Percentiles rank a stretch among this genome's conserved stretches.
Evolutionary conservation across 768 basidiomycete genomes (phyloP).

Genomic region (Pholiota microspora): DNA sequence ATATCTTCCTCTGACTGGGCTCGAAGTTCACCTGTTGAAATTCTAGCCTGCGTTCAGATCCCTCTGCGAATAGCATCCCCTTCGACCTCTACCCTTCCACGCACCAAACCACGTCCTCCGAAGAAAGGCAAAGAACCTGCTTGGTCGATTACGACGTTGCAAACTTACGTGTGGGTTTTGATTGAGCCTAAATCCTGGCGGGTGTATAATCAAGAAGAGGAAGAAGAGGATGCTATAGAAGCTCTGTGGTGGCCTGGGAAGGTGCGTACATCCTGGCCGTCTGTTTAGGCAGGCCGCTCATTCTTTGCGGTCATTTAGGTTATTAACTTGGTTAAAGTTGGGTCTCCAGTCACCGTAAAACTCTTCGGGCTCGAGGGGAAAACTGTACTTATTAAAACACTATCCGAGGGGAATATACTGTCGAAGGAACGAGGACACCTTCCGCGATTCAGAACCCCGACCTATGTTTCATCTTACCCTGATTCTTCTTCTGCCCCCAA

Average conservation of each 20-base stretch:
- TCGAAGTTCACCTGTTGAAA: not conserved
- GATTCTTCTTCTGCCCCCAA: constrained; percentile 26
- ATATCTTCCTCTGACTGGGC: not conserved
- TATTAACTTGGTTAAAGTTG: constrained; percentile 9
- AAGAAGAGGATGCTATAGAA: constrained; percentile 18
- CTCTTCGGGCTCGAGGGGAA: constrained; percentile 24
- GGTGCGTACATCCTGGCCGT: constrained; percentile 37
- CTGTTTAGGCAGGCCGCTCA: not conserved
- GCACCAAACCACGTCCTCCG: not conserved
- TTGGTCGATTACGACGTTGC: not conserved
- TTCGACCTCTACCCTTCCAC: not conserved
- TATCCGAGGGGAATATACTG: constrained; percentile 39
- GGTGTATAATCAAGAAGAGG: constrained; percentile 29
- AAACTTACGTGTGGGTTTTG: constrained; percentile 51
- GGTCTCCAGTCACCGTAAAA: constrained; percentile 22
- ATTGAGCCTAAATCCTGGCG: constrained; percentile 37
- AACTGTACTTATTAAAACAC: constrained; percentile 30
- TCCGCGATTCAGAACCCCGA: constrained; percentile 43
- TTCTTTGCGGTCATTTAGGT: constrained; percentile 13
- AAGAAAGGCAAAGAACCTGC: not conserved
- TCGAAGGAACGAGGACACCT: constrained; percentile 25
- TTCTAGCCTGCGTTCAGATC: not conserved
- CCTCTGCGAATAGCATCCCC: not conserved
- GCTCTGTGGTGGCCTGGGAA: constrained; percentile 72
- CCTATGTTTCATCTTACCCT: constrained; percentile 24